These are phyloP conservation scores for Pythium sp. DNA, from an alignment of 352 stramenopile species.

Conservation along the genomic window DNA sequence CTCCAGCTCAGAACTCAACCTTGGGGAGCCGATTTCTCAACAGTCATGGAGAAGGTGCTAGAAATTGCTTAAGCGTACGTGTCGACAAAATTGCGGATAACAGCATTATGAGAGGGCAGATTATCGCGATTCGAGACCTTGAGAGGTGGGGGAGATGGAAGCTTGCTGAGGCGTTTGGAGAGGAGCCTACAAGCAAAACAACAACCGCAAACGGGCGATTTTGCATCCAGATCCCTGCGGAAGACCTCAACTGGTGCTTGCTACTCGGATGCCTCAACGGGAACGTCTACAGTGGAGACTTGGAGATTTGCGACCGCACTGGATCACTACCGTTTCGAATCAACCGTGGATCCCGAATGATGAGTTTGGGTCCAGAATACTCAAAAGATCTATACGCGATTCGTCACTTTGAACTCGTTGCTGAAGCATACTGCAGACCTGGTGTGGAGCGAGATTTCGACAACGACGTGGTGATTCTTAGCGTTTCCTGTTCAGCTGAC, in stretches of 20 bases:
- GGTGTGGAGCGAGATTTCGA: constrained; percentile 5
- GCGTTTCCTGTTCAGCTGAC: constrained; percentile 22
- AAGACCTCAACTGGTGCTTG: constrained; percentile 34
- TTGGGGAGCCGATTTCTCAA: constrained; percentile 13
- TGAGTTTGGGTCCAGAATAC: constrained; percentile 9
- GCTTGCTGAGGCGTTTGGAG: constrained; percentile 1
- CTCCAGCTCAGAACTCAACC: constrained; percentile 1
- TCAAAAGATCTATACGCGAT: constrained; percentile 26
- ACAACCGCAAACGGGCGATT: not conserved
- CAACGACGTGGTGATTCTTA: constrained; percentile 21
- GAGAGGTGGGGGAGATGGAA: not conserved
- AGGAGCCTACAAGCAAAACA: not conserved
- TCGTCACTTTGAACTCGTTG: constrained; percentile 28
- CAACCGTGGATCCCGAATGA: not conserved
- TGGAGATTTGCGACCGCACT: constrained; percentile 43
- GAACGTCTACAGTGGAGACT: constrained; percentile 33
- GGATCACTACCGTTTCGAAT: constrained; percentile 24
- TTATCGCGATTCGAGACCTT: constrained; percentile 6
- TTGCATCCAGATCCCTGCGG: constrained; percentile 15
- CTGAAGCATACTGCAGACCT: constrained; percentile 30
- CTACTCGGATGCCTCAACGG: constrained; percentile 34
- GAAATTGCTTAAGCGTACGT: constrained; percentile 11
- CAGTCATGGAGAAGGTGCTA: not conserved
- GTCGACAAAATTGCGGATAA: not conserved
- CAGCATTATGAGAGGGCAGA: not conserved